These are phyloP conservation scores for Tubosaeta sp. DNA, from an alignment of 768 basidiomycete species.

Conservation along the genomic window DNA sequence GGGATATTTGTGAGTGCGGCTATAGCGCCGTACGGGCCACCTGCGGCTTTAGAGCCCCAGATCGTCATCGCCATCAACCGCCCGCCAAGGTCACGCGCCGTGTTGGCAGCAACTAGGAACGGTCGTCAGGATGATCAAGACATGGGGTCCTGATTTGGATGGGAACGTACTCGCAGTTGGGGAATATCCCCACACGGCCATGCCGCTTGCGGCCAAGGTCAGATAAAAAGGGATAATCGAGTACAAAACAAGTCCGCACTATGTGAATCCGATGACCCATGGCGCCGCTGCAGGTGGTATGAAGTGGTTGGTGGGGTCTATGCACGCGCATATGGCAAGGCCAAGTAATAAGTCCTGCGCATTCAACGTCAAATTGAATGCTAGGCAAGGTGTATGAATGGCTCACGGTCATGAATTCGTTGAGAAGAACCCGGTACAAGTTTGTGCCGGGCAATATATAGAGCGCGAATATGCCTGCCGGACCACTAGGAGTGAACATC, in stretches of 20 bases:
- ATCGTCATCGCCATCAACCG: constrained; percentile 59
- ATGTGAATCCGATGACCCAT: constrained; percentile 52
- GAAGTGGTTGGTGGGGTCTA: constrained; percentile 56
- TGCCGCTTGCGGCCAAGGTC: constrained; percentile 35
- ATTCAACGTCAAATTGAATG: not conserved
- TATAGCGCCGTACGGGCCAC: constrained; percentile 57
- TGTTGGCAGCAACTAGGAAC: constrained; percentile 52
- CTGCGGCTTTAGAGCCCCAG: constrained; percentile 51
- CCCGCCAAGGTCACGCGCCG: constrained; percentile 65
- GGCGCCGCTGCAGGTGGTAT: constrained; percentile 51
- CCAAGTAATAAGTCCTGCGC: constrained; percentile 19
- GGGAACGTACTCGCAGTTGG: constrained; percentile 39
- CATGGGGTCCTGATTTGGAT: not conserved
- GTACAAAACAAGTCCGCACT: constrained; percentile 37
- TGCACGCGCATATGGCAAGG: constrained; percentile 20
- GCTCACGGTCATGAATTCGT: constrained; percentile 37
- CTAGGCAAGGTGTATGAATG: not conserved
- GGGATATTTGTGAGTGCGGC: constrained; percentile 64
- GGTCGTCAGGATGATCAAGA: not conserved
- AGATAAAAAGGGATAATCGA: not conserved
- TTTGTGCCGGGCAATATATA: constrained; percentile 31
- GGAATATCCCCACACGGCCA: constrained; percentile 59
- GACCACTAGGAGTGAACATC: constrained; percentile 36
- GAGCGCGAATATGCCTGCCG: constrained; percentile 37
- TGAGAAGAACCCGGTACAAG: constrained; percentile 33